Conservation (phyloP, 352 stramenopile species). For the Globisporangium megalacanthum region DNA sequence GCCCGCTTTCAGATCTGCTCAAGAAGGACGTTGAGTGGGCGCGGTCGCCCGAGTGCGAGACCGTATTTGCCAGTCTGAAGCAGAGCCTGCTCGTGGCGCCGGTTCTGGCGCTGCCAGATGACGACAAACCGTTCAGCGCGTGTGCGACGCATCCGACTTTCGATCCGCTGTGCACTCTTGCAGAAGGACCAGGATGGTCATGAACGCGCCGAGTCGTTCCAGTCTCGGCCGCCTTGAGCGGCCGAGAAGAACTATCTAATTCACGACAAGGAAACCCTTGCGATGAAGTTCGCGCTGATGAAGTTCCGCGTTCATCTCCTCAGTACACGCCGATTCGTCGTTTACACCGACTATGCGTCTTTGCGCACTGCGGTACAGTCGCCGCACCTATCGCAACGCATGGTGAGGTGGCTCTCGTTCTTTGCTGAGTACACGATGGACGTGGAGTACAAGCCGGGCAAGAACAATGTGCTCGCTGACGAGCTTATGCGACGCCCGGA, state of each 20-base stretch:
- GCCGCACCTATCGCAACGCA: slow-evolving; percentile 17
- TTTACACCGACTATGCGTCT: slow-evolving; percentile 22
- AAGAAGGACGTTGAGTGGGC: slow-evolving; percentile 14
- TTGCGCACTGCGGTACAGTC: slow-evolving; percentile 12
- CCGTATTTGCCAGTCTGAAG: slow-evolving; percentile 14
- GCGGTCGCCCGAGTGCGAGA: slow-evolving; percentile 8
- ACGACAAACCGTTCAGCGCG: neutral
- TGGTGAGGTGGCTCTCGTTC: slow-evolving; percentile 22
- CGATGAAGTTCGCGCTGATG: neutral
- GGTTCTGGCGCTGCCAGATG: slow-evolving; percentile 9
- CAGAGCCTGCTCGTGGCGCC: slow-evolving; percentile 6
- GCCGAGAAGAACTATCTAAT: neutral
- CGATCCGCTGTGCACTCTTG: neutral
- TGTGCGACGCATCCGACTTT: neutral
- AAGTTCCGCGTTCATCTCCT: neutral
- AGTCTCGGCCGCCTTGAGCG: neutral
- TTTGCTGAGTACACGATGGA: slow-evolving; percentile 25
- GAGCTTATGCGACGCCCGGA: slow-evolving; percentile 14
- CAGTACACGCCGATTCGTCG: neutral
- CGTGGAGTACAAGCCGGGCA: slow-evolving; percentile 21
- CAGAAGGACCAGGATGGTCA: neutral
- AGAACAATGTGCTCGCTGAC: slow-evolving; percentile 17
- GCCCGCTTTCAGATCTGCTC: slow-evolving; percentile 8
- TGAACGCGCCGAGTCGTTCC: neutral
- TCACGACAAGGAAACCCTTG: neutral